Conservation (phyloP, 306 rosid species). For the Vigna angularis region DNA sequence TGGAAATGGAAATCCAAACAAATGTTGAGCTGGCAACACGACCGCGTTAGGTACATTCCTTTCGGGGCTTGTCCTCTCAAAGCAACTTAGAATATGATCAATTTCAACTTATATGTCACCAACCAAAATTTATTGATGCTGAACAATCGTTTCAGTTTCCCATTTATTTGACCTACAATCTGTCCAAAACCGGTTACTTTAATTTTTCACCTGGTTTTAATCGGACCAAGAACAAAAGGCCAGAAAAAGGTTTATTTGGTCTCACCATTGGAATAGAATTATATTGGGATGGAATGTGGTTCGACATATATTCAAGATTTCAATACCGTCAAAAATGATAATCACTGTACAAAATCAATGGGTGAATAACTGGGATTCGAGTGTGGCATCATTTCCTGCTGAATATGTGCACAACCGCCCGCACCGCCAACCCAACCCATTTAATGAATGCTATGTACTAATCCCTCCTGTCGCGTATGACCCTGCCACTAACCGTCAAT, state of each 20-base stretch:
- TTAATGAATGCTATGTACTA: slow-evolving; percentile 31
- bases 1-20: too few relatives aligned
- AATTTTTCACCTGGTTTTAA: not conserved
- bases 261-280: too few relatives aligned
- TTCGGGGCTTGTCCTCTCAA: too few relatives aligned
- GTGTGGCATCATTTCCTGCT: slow-evolving; percentile 21
- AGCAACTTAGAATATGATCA: not conserved
- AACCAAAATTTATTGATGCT: not conserved
- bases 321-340: slow-evolving; percentile 24
- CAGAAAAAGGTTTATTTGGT: not conserved
- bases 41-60: not conserved
- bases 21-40: not conserved
- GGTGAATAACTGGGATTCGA: slow-evolving; percentile 25
- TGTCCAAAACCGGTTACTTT: not conserved
- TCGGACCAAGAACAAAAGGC: slow-evolving; percentile 12
- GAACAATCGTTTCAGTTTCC: not conserved
- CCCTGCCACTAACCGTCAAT: slow-evolving; percentile 21
- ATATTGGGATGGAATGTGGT: not conserved
- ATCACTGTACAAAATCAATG: slow-evolving; percentile 42
- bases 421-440: not conserved
- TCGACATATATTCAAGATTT: not conserved
- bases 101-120: not conserved
- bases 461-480: slow-evolving; percentile 20
- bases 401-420: slow-evolving; percentile 9
- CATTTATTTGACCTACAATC: not conserved